Conservation (phyloP, 1,284 basidiomycete genomes). For the Ceraceosorus guamensis region DNA sequence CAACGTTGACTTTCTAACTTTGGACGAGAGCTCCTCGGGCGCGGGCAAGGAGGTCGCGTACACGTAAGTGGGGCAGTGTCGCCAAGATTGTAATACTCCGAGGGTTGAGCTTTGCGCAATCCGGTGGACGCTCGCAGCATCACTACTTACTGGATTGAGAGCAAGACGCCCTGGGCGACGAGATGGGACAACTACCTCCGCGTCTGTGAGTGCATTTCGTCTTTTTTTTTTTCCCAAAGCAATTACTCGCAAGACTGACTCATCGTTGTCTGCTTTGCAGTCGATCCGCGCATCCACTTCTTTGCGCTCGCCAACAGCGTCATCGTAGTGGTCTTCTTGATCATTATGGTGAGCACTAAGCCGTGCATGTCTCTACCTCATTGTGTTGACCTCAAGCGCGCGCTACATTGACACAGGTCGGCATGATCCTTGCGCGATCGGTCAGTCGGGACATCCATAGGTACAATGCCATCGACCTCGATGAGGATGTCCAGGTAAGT, state of each 20-base stretch:
- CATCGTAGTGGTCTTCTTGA: constrained; percentile 65
- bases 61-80: too few species aligned
- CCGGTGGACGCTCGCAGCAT: constrained; percentile 79
- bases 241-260: too few species aligned
- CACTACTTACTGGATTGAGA: constrained; percentile 78
- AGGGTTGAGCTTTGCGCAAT: constrained; percentile 53
- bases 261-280: constrained; percentile 9
- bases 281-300: constrained; percentile 57
- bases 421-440: constrained; percentile 77
- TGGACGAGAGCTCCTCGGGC: not conserved
- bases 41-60: too few species aligned
- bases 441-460: constrained; percentile 85
- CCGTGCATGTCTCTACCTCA: too few species aligned
- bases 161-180: constrained; percentile 67
- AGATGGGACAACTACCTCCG: constrained; percentile 91
- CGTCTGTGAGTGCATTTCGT: constrained; percentile 23
- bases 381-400: too few species aligned
- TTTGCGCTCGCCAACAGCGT: constrained; percentile 90
- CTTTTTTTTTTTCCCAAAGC: too few species aligned
- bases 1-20: not conserved
- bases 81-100: not conserved
- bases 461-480: constrained; percentile 91
- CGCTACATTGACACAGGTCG: constrained; percentile 27
- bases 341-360: constrained; percentile 60
- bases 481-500: constrained; percentile 65